Evolutionary conservation across 75 land plant species (phyloP), one percentile per base, ranked within the genome.

Genomic region (Larix kaempferi): DNA sequence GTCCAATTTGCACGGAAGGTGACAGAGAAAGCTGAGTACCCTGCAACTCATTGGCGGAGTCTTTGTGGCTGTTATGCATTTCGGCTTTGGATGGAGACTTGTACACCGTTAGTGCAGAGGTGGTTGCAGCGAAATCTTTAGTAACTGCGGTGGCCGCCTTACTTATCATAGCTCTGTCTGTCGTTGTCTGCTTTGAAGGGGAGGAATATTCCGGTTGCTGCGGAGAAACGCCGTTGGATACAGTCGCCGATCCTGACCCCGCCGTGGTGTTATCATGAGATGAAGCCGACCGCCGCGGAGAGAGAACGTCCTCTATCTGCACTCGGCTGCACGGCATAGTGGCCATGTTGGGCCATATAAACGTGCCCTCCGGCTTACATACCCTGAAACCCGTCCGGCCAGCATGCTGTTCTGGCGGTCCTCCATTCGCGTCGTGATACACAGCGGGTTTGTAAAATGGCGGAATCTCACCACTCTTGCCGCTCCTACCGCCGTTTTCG

Each of bases 331-430:
- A 21, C 56, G 22, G 33, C 75, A 21, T 52, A 23, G 62, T 29
- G 27, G 57, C 77, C 87, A 82, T 91, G 82, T 41, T 69, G 21
- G 93, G 93, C 93, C 93, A 91, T 5, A 86, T 80, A 66, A 91
- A 91, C 7, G 84, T 86, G 15, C 93, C 91, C 61, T 85, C 84
- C 13, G 91, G 93, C 66, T 83, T 89, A 84, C 89, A 91, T 11
- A 89, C 78, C 71, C 88, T 85, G 89, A 91, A 91, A 4, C 91
- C 93, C 62, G 89, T 89, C 75, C 71, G 71, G 33, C 81, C 44
- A 4, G 35, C 16, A 6, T 21, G 14, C 49, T 56, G 12, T 59
- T 56, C 52, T 17, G 8, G 37, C 39, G 26, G 55, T 12, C 15
- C 10, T 26, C 73, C 33, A 6, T 26, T 41, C 3, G 62, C 29